These are phyloP conservation scores for Pichia scutulata DNA, from an alignment of 805 yeast species.

Conservation along the genomic window DNA sequence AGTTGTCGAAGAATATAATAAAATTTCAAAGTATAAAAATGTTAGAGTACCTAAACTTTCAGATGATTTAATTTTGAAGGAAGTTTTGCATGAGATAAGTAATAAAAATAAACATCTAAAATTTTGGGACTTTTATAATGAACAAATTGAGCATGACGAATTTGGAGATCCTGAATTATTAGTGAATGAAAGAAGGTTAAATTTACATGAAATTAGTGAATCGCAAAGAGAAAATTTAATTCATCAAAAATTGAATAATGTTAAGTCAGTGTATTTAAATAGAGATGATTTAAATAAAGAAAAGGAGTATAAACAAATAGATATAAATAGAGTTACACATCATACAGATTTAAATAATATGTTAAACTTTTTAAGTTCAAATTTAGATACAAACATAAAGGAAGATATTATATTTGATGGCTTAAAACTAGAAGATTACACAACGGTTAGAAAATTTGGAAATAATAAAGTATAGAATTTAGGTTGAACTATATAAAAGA, in stretches of 20 bases:
- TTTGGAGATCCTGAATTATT: background rate
- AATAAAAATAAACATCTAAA: background rate
- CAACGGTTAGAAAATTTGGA: slow-evolving; percentile 10
- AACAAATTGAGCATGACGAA: background rate
- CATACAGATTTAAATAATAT: slow-evolving; percentile 12
- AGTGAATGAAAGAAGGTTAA: slow-evolving; percentile 7
- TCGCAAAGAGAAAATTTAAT: background rate
- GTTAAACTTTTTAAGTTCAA: slow-evolving; percentile 3
- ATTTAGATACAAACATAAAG: slow-evolving; percentile 1
- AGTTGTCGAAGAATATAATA: slow-evolving; percentile 2
- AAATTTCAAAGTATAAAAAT: slow-evolving; percentile 1
- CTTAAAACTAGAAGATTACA: slow-evolving; percentile 16
- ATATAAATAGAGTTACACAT: slow-evolving; percentile 4
- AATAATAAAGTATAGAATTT: background rate
- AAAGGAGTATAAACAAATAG: slow-evolving; percentile 5
- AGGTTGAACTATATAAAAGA: background rate
- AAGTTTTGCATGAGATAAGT: slow-evolving; percentile 5
- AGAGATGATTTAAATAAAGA: background rate
- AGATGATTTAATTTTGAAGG: slow-evolving; percentile 7
- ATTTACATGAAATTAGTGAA: background rate
- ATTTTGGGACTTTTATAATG: slow-evolving; percentile 7
- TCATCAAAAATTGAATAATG: background rate
- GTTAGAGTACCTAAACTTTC: slow-evolving; percentile 3
- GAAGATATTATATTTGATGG: slow-evolving; percentile 17
- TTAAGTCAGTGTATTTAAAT: background rate